phyloP scores from a whole-genome alignment of 1,139 yeast genomes.

The Torulaspora globosa region DNA sequence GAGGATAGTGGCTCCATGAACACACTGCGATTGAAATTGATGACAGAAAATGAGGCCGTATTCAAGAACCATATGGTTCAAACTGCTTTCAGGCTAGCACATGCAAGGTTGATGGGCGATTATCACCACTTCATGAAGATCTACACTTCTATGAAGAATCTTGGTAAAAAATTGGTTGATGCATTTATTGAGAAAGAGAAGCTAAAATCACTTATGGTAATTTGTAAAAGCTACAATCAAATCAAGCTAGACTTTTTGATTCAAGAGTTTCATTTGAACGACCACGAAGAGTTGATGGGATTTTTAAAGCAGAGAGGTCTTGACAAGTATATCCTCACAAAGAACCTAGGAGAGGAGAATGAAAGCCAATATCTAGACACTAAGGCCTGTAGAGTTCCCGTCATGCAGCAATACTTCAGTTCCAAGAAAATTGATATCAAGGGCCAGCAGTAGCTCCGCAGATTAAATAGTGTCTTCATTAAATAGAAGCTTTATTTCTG shows the following conservation, averaged over 20 bases:
- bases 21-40: slow-evolving; percentile 34
- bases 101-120: slow-evolving; percentile 42
- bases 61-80: slow-evolving; percentile 35
- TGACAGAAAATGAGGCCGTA: slow-evolving; percentile 21
- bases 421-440: slow-evolving; percentile 73
- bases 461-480: neutral
- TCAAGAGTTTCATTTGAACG: slow-evolving; percentile 47
- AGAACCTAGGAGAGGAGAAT: slow-evolving; percentile 29
- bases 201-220: slow-evolving; percentile 52
- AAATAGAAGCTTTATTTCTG: neutral
- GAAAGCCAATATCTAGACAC: slow-evolving; percentile 39
- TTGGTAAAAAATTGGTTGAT: slow-evolving; percentile 42
- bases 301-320: slow-evolving; percentile 47
- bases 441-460: slow-evolving; percentile 12
- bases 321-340: slow-evolving; percentile 38
- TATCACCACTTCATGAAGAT: slow-evolving; percentile 52
- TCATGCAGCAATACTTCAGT: slow-evolving; percentile 45
- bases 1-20: slow-evolving; percentile 48
- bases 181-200: slow-evolving; percentile 54
- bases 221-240: slow-evolving; percentile 59
- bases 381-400: slow-evolving; percentile 41
- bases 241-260: slow-evolving; percentile 46
- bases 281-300: slow-evolving; percentile 35
- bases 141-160: slow-evolving; percentile 39
- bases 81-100: slow-evolving; percentile 46